Base-by-base conservation (phyloP, 116 monocot species). In the Iris pallida region DNA sequence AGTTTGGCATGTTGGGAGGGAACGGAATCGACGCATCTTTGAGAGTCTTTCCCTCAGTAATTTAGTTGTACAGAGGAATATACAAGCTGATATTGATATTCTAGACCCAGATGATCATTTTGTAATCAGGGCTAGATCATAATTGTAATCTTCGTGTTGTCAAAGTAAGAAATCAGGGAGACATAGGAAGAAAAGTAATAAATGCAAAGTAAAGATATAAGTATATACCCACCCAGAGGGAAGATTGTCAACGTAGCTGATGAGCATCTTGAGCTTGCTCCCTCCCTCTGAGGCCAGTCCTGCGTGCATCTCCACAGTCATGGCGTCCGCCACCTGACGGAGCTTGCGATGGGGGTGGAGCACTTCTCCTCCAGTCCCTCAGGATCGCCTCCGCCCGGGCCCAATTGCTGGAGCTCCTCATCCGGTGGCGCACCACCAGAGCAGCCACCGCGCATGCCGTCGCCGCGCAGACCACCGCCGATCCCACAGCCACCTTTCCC, bases 221-320 rank as follows among this genome's bases (percentile, higher is more conserved):
- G 16, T 55, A 12, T 14, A 55, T 55, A 14, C 14, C 16, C 16
- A 55, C 55, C 95, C 95, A 42, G 86, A 88, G 41, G 95, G 95
- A 66, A 95, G 88, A 40, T 81, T 91, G 49, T 95, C 91, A 17
- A 91, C 95, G 53, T 86, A 95, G 80, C 91, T 88, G 66, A 95
- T 83, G 65, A 95, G 83, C 95, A 95, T 95, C 86, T 95, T 91
- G 48, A 95, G 91, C 75, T 84, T 83, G 77, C 88, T 88, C 18
- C 79, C 86, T 3, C 87, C 84, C 63, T 95, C 95, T 10, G 91
- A 86, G 16, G 83, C 80, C 16, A 95, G 86, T 45, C 95, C 91
- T 7, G 85, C 88, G 64, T 86, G 79, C 93, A 93, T 89, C 84
- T 93, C 89, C 60, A 72, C 84, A 14, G 64, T 64, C 93, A 93